Percentiles rank a stretch among this genome's conserved stretches.
These are phyloP conservation scores for Rhizoctonia solani DNA, from an alignment of 1,284 basidiomycete genomes.

Conservation along the genomic window DNA sequence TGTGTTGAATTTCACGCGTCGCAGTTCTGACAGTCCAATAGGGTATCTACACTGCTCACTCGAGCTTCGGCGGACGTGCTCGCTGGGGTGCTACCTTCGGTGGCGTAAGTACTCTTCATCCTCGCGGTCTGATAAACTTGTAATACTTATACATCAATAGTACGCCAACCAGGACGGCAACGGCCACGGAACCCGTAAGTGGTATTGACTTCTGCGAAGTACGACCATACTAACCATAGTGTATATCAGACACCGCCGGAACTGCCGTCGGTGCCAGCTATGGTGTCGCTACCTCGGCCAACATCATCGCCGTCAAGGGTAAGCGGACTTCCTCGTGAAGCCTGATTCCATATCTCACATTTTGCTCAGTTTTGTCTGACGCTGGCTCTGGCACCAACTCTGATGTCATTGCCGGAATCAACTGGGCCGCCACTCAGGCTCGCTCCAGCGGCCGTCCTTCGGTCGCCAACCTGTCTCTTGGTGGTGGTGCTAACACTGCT, in stretches of 20 bases:
- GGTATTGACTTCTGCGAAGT: neutral
- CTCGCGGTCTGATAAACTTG: too few relatives aligned
- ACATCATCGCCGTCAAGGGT: constrained; percentile 89
- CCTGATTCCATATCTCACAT: neutral
- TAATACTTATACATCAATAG: neutral
- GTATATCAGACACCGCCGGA: constrained; percentile 43
- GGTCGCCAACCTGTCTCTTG: constrained; percentile 37
- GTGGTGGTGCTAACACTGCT: constrained; percentile 32
- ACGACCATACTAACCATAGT: neutral
- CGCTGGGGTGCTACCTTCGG: too few relatives aligned
- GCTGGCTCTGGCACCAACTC: constrained; percentile 94
- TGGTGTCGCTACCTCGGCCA: constrained; percentile 94
- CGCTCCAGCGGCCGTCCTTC: constrained; percentile 3
- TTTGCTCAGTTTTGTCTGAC: constrained; percentile 72
- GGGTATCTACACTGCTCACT: too few relatives aligned
- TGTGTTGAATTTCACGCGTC: too few relatives aligned
- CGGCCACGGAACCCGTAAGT: constrained; percentile 37
- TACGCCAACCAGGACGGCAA: constrained; percentile 33
- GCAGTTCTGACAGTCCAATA: too few relatives aligned
- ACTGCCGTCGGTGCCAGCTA: constrained; percentile 63
- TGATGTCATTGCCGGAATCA: constrained; percentile 79
- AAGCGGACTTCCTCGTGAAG: neutral
- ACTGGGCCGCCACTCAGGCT: constrained; percentile 74
- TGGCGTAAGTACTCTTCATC: constrained; percentile 20
- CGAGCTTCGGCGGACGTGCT: too few relatives aligned